A percentile compares a stretch with the other conserved stretches of the same genome.
Evolutionary conservation across 2,329 filamentous ascomycete species (phyloP).

Genomic region (Apiospora sp.): DNA sequence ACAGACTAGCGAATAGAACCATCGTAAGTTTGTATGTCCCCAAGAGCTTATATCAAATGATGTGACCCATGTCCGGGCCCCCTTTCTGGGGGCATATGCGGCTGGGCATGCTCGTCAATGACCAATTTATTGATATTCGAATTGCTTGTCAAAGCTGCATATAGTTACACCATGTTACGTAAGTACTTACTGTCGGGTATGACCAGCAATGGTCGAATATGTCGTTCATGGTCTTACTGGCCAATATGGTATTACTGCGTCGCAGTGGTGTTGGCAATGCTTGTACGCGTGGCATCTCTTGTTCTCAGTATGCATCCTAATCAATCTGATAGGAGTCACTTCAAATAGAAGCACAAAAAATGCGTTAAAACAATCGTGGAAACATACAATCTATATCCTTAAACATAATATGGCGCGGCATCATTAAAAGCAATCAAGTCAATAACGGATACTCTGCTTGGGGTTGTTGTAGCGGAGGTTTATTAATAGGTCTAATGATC

Average conservation of each 20-base stretch:
- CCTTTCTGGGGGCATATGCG: neutral
- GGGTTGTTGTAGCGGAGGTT: neutral
- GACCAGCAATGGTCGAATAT: neutral
- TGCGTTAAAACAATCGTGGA: neutral
- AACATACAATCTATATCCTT: neutral
- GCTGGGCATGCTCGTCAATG: neutral
- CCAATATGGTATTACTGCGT: neutral
- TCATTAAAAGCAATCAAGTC: neutral
- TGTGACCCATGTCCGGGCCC: neutral
- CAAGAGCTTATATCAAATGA: neutral
- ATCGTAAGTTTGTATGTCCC: neutral
- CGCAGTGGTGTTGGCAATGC: neutral
- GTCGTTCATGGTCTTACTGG: neutral
- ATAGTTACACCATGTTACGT: neutral
- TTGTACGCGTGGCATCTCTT: neutral
- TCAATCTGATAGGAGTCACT: neutral
- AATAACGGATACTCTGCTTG: neutral
- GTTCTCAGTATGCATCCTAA: neutral
- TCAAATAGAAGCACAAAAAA: neutral
- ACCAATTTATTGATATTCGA: neutral
- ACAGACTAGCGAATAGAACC: neutral
- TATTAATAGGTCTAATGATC: slow-evolving; percentile 3
- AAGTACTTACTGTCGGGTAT: too few relatives aligned
- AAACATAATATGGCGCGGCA: neutral
- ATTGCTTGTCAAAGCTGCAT: neutral